Percentiles rank a stretch among this genome's conserved stretches.
Conservation (phyloP, 495 filamentous ascomycete genomes). For the Chaetomium fimeti region DNA sequence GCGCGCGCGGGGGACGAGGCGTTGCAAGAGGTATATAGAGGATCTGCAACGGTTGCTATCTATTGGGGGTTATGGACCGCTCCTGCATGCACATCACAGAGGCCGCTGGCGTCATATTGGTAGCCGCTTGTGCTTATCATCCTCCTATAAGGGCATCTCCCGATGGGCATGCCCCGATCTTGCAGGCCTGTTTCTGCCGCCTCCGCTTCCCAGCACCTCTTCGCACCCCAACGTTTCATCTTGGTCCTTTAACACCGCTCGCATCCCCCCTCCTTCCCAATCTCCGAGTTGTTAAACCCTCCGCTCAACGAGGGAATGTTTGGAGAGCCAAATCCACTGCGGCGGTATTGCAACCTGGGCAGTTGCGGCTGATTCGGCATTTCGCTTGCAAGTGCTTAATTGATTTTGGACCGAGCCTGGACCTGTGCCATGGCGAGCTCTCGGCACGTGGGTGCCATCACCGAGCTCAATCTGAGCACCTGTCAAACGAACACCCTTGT, state of each 20-base stretch:
- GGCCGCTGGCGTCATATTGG: constrained; percentile 15
- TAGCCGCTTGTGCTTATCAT: constrained; percentile 1
- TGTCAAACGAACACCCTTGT: constrained; percentile 43
- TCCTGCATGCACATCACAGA: constrained; percentile 6
- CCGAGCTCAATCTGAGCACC: constrained; percentile 49
- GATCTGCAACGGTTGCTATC: constrained; percentile 13
- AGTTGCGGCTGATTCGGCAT: constrained; percentile 6
- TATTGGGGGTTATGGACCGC: background rate
- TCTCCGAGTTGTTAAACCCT: background rate
- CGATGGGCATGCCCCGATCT: background rate
- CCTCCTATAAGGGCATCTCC: background rate
- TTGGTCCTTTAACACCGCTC: background rate
- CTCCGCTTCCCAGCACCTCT: background rate
- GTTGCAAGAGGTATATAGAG: constrained; percentile 12
- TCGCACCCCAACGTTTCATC: background rate
- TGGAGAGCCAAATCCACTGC: background rate
- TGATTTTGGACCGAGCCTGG: constrained; percentile 8
- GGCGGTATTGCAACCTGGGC: constrained; percentile 3
- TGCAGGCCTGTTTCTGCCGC: background rate
- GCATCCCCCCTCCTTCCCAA: background rate
- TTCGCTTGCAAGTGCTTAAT: background rate
- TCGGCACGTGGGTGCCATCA: constrained; percentile 37
- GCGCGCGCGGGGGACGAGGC: background rate
- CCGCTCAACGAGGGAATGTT: background rate
- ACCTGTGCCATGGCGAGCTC: constrained; percentile 36